phyloP scores from a whole-genome alignment of 2,329 filamentous ascomycete species.

The Podosphaera fusca region DNA sequence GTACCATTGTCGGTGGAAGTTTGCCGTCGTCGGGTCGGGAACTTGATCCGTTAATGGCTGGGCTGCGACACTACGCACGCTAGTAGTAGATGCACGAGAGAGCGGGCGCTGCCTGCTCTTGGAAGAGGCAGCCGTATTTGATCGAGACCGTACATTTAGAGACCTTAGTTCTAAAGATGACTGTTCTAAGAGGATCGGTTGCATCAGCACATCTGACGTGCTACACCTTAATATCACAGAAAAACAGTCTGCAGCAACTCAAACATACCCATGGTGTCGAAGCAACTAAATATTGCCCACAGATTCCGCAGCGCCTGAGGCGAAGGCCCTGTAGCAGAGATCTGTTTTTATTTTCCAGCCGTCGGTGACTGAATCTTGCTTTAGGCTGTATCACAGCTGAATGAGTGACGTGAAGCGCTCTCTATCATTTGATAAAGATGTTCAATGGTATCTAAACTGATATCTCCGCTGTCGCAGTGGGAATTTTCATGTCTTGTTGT shows the following conservation, averaged over 20 bases:
- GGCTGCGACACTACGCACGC: slow-evolving; percentile 18
- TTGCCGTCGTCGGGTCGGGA: slow-evolving; percentile 8
- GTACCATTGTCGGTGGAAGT: slow-evolving; percentile 16
- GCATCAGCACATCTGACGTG: background rate
- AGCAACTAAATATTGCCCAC: background rate
- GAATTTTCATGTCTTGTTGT: slow-evolving; percentile 1
- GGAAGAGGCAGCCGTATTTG: slow-evolving; percentile 21
- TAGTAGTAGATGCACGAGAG: slow-evolving; percentile 25
- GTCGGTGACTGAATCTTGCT: slow-evolving; percentile 2
- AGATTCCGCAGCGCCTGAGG: background rate
- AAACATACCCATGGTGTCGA: slow-evolving; percentile 12
- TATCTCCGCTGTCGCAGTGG: slow-evolving; percentile 2
- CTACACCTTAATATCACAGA: background rate
- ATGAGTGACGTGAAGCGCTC: slow-evolving; percentile 1
- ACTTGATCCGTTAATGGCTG: slow-evolving; percentile 15
- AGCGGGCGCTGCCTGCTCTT: slow-evolving; percentile 21
- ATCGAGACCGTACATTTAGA: slow-evolving; percentile 21
- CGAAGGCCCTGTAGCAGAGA: slow-evolving; percentile 3
- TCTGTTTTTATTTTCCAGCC: slow-evolving; percentile 11
- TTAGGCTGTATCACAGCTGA: background rate
- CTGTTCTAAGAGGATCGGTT: slow-evolving; percentile 9
- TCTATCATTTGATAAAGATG: slow-evolving; percentile 4
- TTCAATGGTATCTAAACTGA: background rate
- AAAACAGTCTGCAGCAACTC: background rate
- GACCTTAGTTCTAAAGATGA: slow-evolving; percentile 16